Evolutionary conservation across 371 early-diverging fungal genomes (phyloP).

Genomic region (Mucor piriformis): DNA sequence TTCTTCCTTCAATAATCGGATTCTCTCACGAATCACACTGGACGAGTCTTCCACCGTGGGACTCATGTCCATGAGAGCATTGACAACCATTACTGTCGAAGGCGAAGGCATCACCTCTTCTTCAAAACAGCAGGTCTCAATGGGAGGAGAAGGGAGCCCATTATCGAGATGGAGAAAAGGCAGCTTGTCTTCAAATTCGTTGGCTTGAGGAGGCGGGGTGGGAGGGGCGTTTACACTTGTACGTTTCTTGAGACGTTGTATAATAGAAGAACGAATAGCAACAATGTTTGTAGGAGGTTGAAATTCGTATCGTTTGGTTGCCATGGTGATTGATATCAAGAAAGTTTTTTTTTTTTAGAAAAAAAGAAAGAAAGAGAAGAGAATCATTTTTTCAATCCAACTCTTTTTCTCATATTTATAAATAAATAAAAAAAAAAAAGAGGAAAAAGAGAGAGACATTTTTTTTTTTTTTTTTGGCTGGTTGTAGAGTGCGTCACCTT

Average conservation of each 20-base stretch:
- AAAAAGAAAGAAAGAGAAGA: constrained; percentile 2
- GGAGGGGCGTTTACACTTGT: constrained; percentile 12
- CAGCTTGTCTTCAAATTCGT: constrained; percentile 6
- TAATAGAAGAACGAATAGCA: constrained; percentile 40
- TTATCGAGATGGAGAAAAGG: constrained; percentile 30
- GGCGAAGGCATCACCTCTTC: neutral
- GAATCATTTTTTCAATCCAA: neutral
- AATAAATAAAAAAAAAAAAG: neutral
- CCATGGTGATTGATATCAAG: constrained; percentile 8
- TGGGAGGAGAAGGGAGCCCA: constrained; percentile 47
- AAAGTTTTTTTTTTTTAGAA: neutral
- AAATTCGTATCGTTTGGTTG: constrained; percentile 30
- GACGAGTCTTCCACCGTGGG: constrained; percentile 3
- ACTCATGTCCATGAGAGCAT: neutral
- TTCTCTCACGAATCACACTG: constrained; percentile 36
- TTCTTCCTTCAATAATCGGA: constrained; percentile 35
- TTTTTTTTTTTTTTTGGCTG: constrained; percentile 3
- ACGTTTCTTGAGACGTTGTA: constrained; percentile 38
- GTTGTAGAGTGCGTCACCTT: neutral
- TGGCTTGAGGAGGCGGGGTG: constrained; percentile 1
- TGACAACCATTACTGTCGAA: neutral
- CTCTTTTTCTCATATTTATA: constrained; percentile 5
- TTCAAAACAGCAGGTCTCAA: constrained; percentile 32
- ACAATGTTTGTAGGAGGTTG: constrained; percentile 34
- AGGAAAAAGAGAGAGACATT: neutral